Evolutionary conservation across 148 eudicot genomes (phyloP), one percentile per base, ranked within the genome.

Genomic region (Cornus suecica): DNA sequence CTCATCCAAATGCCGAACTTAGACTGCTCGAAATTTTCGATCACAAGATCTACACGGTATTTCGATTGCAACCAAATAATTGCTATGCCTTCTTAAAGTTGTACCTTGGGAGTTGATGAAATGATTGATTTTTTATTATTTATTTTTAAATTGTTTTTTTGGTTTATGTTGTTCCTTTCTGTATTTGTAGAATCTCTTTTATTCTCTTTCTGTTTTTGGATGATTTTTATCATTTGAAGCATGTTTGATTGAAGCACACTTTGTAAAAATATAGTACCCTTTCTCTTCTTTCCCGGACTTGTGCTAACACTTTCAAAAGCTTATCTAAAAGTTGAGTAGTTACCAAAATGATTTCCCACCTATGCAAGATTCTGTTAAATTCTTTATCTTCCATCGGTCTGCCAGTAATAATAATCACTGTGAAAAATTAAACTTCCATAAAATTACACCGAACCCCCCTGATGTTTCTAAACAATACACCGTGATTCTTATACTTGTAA

Each of bases 11-110:
- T 77, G 97, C 94, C 16, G 97, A 94, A 77, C 90, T 94, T 71
- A 92, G 98, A 74, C 72, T 94, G 70, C 88, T 94, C 73, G 97
- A 94, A 86, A 94, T 94, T 71, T 92, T 94, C 82, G 84, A 86
- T 72, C 97, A 94, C 83, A 94, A 94, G 87, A 94, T 94, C 62
- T 94, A 90, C 80, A 94, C 92, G 98, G 98, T 92, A 84, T 65
- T 28, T 16, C 7, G 20, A 5, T 58, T 6, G 15, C 20, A 48
- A 14, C 20, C 62, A 58, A 58, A 25, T 58, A 20, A 18, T 58
- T 58, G 24, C 1, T 18, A 5, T 58, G 23, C 24, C 62, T 58
- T 58, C 24, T 58, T 7, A n/a, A 6, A 20, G 4, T 58, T 20
- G 6, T 6, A 4, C 5, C 8, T 24, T 58, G 62, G n/a, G 62